Evolutionary conservation across 1,139 yeast species (phyloP), one percentile per base, ranked within the genome.

Genomic region (Saccharomyces uvarum): DNA sequence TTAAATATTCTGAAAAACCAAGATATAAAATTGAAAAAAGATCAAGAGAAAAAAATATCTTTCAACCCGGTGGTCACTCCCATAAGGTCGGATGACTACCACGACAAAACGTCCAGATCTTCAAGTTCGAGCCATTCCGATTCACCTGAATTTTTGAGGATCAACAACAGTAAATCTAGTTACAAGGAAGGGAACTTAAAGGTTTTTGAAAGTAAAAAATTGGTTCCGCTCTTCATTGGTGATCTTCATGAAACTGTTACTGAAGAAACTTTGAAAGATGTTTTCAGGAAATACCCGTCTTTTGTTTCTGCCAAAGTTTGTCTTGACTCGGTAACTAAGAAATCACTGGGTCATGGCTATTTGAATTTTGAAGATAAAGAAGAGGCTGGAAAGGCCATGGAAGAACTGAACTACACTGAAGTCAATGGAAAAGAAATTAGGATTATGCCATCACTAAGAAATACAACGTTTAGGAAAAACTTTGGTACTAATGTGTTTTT

Each of bases 281-380:
- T 67, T 32, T 80, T 80, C 57, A 58, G 67, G 1, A 59, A 60
- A 26, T 76, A 63, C 59, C 63, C 71, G 3, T 72, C 79, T 0
- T 70, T 80, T 19, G 58, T 73, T 1, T 78, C 83, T 0, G 79
- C 77, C 9, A 77, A 77, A 60, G 69, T 80, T 21, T 81, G 84
- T 56, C 61, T 67, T 28, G 73, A 74, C 54, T 68, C 73, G 2
- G 57, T 60, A 1, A 70, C 77, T 1, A 73, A 73, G 31, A 63
- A 59, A 28, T 74, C 83, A 0, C 66, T 80, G 50, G 78, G 81
- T 7, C 78, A 80, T 61, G 84, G 82, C 0, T 80, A 79, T 62
- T 73, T 79, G 47, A 80, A 80, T 59, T 78, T 77, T 60, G 61
- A 60, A 1, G 65, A 68, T 32, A 64, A 64, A 24, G 60, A 61